Evolutionary conservation across 768 basidiomycete genomes (phyloP), one percentile per base, ranked within the genome.

Genomic region (Podaxis sp.): DNA sequence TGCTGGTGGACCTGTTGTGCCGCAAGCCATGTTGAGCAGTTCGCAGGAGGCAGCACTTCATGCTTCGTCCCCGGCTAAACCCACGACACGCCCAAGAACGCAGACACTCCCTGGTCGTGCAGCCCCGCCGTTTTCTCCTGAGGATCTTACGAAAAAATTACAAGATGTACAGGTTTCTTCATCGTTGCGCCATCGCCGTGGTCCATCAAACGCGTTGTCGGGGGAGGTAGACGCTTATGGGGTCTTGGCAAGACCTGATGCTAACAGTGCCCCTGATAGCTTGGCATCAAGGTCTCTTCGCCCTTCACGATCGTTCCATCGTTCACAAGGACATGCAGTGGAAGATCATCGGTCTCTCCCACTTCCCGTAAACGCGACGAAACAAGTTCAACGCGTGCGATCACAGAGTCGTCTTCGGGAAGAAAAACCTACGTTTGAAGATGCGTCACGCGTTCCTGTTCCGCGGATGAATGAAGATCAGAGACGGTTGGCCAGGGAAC

Each of bases 221-320:
- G 54, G 38, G 19, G 54, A 40, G 19, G 53, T 24, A 19, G 53
- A 55, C 24, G 53, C 53, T 7, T 38, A 55, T 9, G 53, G 54
- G 22, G 8, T 15, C 19, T 56, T 56, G 13, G 36, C 38, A 40
- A 39, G 30, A 40, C 36, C 17, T 11, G 54, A 40, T 24, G 26
- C 19, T 4, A 40, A 7, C 28, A 11, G 8, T 26, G 13, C 5
- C 26, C 62, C 61, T 51, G 46, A 30, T 8, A 5, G 15, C 36
- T 26, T 24, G 26, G 69, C 59, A 59, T 52, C 64, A 6, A 39
- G n/a, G 67, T 70, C 71, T 60, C 66, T 90, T 30, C 82, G 82
- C 19, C 74, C 81, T 22, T 77, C 76, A 79, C 81, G 85, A 17
- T 90, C 90, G 7, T 87, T 92, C 76, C 87, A 85, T 68, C 83